These are phyloP conservation scores for Heterobasidion irregulare DNA, from an alignment of 1,284 basidiomycete species.

Conservation along the genomic window DNA sequence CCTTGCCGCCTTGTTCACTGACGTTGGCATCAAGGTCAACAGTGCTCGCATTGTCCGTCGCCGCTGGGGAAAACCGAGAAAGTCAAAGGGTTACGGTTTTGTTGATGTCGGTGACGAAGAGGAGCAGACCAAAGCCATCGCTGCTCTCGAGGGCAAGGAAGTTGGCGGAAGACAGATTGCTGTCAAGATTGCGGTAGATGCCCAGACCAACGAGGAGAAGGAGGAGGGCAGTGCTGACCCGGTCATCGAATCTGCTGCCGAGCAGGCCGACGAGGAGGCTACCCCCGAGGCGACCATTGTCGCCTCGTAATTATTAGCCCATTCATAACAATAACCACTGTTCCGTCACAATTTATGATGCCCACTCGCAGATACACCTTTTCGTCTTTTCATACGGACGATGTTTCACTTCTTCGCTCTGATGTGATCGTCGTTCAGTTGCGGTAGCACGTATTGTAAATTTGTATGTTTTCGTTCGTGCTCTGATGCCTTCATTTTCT, in stretches of 20 bases:
- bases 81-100: constrained; percentile 91
- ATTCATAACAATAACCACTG: constrained; percentile 1
- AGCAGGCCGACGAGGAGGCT: constrained; percentile 17
- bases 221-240: constrained; percentile 21
- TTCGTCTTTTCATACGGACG: not conserved
- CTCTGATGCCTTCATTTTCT: constrained; percentile 13
- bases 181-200: constrained; percentile 83
- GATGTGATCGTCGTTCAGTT: constrained; percentile 6
- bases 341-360: constrained; percentile 9
- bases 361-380: not conserved
- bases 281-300: constrained; percentile 21
- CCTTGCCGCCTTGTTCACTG: constrained; percentile 72
- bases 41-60: constrained; percentile 83
- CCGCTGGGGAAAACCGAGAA: constrained; percentile 72
- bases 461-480: constrained; percentile 9
- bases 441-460: constrained; percentile 10
- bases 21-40: constrained; percentile 71
- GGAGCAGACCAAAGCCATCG: constrained; percentile 82
- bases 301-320: constrained; percentile 19
- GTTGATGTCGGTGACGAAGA: constrained; percentile 83
- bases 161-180: constrained; percentile 74
- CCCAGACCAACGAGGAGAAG: constrained; percentile 24
- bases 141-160: constrained; percentile 74
- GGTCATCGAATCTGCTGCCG: constrained; percentile 36
- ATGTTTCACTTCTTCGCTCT: constrained; percentile 3